Conservation (phyloP, 441 rosid genomes). For the Pelargonium hybrid region DNA sequence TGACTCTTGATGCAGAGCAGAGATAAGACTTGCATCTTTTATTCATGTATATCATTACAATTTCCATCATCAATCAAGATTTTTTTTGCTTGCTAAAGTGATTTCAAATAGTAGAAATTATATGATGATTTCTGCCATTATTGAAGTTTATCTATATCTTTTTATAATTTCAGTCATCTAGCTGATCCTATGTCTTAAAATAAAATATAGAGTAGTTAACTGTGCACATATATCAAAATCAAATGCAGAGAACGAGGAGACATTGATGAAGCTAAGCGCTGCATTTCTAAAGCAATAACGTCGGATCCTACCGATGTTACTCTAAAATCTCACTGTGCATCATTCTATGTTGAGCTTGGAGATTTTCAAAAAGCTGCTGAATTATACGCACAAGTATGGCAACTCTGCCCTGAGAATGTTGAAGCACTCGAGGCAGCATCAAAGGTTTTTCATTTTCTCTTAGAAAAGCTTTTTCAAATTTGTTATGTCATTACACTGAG, state of each 20-base stretch:
- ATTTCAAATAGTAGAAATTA: too few relatives aligned
- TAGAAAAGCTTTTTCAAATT: too few relatives aligned
- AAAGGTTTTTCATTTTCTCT: slow-evolving; percentile 34
- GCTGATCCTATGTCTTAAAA: not conserved
- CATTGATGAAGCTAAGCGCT: slow-evolving; percentile 43
- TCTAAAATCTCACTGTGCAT: slow-evolving; percentile 50
- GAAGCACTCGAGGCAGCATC: slow-evolving; percentile 53
- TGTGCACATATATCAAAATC: not conserved
- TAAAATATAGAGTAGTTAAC: too few relatives aligned
- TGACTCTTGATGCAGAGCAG: too few relatives aligned
- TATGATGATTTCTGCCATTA: too few relatives aligned
- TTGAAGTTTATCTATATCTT: too few relatives aligned
- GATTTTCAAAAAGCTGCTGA: slow-evolving; percentile 71
- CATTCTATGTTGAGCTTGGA: slow-evolving; percentile 50
- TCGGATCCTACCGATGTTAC: slow-evolving; percentile 66
- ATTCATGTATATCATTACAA: too few relatives aligned
- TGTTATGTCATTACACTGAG: too few relatives aligned
- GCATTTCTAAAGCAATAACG: slow-evolving; percentile 64
- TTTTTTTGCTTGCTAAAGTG: too few relatives aligned
- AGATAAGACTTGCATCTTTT: too few relatives aligned
- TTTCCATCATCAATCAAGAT: too few relatives aligned
- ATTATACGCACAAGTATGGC: slow-evolving; percentile 57
- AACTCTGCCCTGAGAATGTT: slow-evolving; percentile 40
- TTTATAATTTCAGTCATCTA: too few relatives aligned
- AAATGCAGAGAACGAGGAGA: slow-evolving; percentile 54